These are phyloP conservation scores for Exophiala spinifera DNA, from an alignment of 2,329 filamentous ascomycete species.

Conservation along the genomic window DNA sequence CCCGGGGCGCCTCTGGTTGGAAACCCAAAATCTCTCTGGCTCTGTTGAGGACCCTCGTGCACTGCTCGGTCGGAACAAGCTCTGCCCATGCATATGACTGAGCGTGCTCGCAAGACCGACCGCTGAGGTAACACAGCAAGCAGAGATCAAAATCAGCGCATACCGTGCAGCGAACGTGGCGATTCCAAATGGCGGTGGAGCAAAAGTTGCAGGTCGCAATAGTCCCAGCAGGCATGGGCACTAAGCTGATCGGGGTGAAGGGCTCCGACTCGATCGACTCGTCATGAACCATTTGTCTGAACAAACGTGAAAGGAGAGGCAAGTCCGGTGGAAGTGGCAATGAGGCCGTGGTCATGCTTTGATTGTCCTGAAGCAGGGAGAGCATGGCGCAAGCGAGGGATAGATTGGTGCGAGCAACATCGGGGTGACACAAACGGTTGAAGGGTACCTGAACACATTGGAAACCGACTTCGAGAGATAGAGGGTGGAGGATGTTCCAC, in stretches of 20 bases:
- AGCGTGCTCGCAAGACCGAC: conserved; percentile 37
- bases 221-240: conserved; percentile 33
- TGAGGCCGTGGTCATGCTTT: conserved; percentile 13
- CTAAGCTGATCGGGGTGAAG: conserved; percentile 29
- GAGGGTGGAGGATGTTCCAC: conserved; percentile 38
- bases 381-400: conserved; percentile 34
- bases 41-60: conserved; percentile 30
- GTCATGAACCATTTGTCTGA: conserved; percentile 35
- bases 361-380: conserved; percentile 31
- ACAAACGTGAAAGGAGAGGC: conserved; percentile 32
- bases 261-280: conserved; percentile 31
- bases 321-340: conserved; percentile 30
- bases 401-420: conserved; percentile 34
- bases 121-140: conserved; percentile 36
- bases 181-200: conserved; percentile 39
- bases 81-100: conserved; percentile 36
- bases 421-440: conserved; percentile 36
- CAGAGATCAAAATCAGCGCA: conserved; percentile 39
- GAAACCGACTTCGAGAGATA: conserved; percentile 36
- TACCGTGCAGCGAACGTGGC: conserved; percentile 37
- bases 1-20: conserved; percentile 28
- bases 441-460: conserved; percentile 37
- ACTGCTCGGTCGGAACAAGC: conserved; percentile 32
- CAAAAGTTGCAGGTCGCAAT: conserved; percentile 39
- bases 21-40: conserved; percentile 30